Base-by-base conservation (phyloP, 2,329 filamentous ascomycete genomes). In the Periconia macrospinosa region DNA sequence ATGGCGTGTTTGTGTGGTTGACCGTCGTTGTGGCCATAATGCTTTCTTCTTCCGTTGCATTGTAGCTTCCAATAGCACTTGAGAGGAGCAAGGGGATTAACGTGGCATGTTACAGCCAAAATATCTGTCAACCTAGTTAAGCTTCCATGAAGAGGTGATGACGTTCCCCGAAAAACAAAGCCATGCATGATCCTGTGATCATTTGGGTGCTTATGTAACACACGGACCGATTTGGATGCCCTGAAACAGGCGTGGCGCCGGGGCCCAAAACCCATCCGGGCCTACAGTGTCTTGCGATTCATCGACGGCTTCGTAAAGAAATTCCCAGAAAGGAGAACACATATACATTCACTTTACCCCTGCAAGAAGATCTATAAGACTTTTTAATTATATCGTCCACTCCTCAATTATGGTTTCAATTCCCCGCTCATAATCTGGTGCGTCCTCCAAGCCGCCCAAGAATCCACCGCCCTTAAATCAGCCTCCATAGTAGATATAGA, bases 1-100 rank as follows among this genome's bases (percentile, higher is more conserved):
- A n/a, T 63, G 61, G n/a, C 62, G 59, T 17, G 52, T 41, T 52
- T 58, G 59, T 1, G 52, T 46, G 2, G 60, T 54, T 11, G 58
- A 59, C 7, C 56, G 52, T 17, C 55, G 49, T 2, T 57, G 55
- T 19, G 60, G 59, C 23, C 63, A 59, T 23, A 66, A 58, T 20
- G 62, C 56, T 48, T 65, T 68, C 8, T 65, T 68, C 8, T 58
- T 58, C 40, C 64, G 53, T 52, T 65, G 66, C 68, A 71, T 62
- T 27, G 35, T 41, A 3, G 23, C 20, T 30, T 15, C 23, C 18
- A 7, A 42, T 30, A 6, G 17, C 20, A 18, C 30, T 10, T 17
- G 5, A 13, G 40, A 50, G 19, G n/a, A n/a, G n/a, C n/a, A n/a
- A n/a, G n/a, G n/a, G n/a, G n/a, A n/a, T n/a, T n/a, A n/a, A n/a